Evolutionary conservation across 495 filamentous ascomycete species (phyloP), one percentile per base, ranked within the genome.

Genomic region (Neurospora cerealis): DNA sequence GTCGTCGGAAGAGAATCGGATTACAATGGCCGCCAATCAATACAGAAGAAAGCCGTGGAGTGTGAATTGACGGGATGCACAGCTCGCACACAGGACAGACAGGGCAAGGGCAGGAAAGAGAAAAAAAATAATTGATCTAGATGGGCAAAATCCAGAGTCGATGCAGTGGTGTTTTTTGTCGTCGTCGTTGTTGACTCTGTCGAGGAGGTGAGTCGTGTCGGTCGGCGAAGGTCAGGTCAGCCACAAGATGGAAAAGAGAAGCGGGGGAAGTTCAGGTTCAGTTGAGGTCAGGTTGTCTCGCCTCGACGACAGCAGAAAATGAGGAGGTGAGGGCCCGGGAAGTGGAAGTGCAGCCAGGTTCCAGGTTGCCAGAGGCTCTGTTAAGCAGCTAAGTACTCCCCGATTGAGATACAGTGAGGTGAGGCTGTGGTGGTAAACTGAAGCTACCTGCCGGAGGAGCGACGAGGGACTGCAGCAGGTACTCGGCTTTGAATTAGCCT

Each of bases 401-500:
- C 0, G 28, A 38, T 34, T 60, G 71, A 17, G 28, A 69, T 46
- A 60, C 28, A 34, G 42, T 40, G 71, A 72, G 70, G 74, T 80
- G 78, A 80, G 79, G 80, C 79, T 81, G 79, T 78, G 80, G 74
- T 78, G 79, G 69, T 66, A 66, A 34, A 66, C 54, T 34, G 54
- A 66, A 66, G 54, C 13, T 66, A 66, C 54, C 54, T 66, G 28
- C 1, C 6, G 15, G 54, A 62, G 54, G 54, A 66, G 54, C 54
- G 54, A 66, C 54, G 54, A 66, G 54, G 54, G 54, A 66, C 54
- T 66, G 54, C 15, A 66, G 54, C 28, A 34, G 54, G 28, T 77
- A 74, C 71, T 79, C 78, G 80, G 78, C 79, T 81, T 74, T 75
- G 75, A 76, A 74, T 80, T 80, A 81, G 80, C 80, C 80, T 81